These are phyloP conservation scores for Boletus reticulatus DNA, from an alignment of 768 basidiomycete genomes.

Conservation along the genomic window DNA sequence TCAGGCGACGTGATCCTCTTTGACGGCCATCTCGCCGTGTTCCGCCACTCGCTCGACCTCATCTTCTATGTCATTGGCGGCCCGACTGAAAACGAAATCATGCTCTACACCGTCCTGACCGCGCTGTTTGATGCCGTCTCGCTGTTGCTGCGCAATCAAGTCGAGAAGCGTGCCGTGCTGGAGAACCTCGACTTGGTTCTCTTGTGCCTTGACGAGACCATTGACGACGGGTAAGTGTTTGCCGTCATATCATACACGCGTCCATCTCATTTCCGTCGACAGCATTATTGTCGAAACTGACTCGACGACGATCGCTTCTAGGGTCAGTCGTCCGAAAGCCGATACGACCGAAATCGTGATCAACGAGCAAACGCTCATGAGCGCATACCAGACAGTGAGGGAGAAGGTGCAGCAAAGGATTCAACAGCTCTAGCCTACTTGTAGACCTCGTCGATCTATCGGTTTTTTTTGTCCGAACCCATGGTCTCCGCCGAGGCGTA, in stretches of 20 bases:
- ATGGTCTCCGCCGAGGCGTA: not conserved
- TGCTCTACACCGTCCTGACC: conserved; percentile 82
- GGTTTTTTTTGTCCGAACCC: no score
- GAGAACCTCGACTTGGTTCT: conserved; percentile 94
- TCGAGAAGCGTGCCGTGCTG: conserved; percentile 92
- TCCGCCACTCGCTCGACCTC: conserved; percentile 93
- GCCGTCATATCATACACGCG: not conserved
- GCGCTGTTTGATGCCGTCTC: conserved; percentile 86
- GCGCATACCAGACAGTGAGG: conserved; percentile 86
- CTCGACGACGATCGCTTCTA: conserved; percentile 88
- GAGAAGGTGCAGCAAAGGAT: conserved; percentile 84
- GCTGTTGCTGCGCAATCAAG: conserved; percentile 83
- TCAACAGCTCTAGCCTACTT: conserved; percentile 57
- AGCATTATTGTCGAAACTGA: conserved; percentile 98
- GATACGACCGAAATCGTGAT: conserved; percentile 97
- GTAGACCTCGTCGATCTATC: not conserved
- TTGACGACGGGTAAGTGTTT: conserved; percentile 88
- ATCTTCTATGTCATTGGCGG: conserved; percentile 92
- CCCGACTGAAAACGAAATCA: conserved; percentile 90
- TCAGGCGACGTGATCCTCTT: conserved; percentile 92
- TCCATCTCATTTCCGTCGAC: conserved; percentile 12
- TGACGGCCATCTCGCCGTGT: conserved; percentile 87
- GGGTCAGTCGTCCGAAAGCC: conserved; percentile 88
- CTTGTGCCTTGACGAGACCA: conserved; percentile 92
- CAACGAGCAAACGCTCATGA: conserved; percentile 96